Conservation (phyloP, 2,329 filamentous ascomycete species). For the Mycogone perniciosa region DNA sequence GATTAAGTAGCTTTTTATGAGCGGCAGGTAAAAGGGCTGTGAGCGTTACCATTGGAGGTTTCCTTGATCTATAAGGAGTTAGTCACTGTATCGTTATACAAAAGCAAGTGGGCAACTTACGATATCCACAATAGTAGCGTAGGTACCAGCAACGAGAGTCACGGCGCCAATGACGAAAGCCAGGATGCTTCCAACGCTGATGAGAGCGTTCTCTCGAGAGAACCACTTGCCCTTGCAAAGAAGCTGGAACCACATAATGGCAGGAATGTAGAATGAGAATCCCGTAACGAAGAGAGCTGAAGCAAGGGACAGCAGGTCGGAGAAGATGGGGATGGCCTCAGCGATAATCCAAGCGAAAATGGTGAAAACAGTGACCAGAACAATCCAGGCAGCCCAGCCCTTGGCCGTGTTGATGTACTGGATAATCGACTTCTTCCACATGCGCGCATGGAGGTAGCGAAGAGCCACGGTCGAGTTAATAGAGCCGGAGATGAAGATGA, state of each 20-base stretch:
- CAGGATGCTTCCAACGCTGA: slow-evolving; percentile 20
- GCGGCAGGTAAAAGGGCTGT: slow-evolving; percentile 16
- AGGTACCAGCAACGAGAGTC: slow-evolving; percentile 23
- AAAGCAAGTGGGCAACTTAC: slow-evolving; percentile 16
- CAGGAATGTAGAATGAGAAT: slow-evolving; percentile 18
- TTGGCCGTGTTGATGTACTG: slow-evolving; percentile 33
- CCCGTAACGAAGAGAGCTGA: slow-evolving; percentile 40
- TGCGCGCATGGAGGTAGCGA: slow-evolving; percentile 33
- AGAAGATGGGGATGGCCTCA: slow-evolving; percentile 65
- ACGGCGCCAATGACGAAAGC: slow-evolving; percentile 24
- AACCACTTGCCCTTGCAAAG: slow-evolving; percentile 19
- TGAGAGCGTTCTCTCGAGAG: slow-evolving; percentile 20
- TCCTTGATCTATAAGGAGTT: slow-evolving; percentile 16
- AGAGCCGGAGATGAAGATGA: slow-evolving; percentile 62
- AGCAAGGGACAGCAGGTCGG: slow-evolving; percentile 49
- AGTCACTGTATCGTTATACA: not conserved
- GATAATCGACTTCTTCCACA: slow-evolving; percentile 29
- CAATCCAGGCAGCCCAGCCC: slow-evolving; percentile 47
- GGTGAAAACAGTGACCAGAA: slow-evolving; percentile 51
- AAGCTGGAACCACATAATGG: slow-evolving; percentile 19
- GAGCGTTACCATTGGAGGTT: slow-evolving; percentile 15
- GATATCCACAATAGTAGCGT: slow-evolving; percentile 24
- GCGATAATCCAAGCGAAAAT: slow-evolving; percentile 62
- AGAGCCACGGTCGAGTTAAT: slow-evolving; percentile 45
- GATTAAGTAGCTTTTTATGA: too few relatives aligned